Evolutionary conservation across 2,329 filamentous ascomycete species (phyloP).

Genomic region (Aspergillus sp.): DNA sequence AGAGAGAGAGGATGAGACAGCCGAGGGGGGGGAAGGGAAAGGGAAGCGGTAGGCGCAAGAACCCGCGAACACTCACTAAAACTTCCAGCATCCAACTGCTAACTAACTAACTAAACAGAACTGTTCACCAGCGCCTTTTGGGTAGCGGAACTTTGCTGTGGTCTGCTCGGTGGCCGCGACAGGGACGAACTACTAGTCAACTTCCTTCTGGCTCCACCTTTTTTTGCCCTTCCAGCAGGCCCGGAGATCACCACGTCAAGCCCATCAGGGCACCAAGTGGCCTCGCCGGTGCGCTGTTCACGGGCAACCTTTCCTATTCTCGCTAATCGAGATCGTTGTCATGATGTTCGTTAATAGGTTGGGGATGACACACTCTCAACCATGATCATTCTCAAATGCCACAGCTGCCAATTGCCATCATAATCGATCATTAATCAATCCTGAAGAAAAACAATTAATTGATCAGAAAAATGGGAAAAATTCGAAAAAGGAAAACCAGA

Average conservation of each 20-base stretch:
- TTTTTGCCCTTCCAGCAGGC: neutral
- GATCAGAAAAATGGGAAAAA: neutral
- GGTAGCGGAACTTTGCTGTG: no score
- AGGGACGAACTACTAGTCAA: neutral
- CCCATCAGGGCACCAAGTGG: neutral
- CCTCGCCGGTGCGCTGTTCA: neutral
- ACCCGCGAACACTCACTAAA: neutral
- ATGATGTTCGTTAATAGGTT: no score
- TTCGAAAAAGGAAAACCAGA: neutral
- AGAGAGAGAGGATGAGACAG: conserved; percentile 17
- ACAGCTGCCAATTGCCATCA: neutral
- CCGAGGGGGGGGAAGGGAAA: neutral
- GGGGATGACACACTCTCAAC: neutral
- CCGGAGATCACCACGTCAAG: conserved; percentile 3
- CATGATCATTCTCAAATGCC: neutral
- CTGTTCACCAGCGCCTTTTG: no score
- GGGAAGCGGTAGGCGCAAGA: conserved; percentile 12
- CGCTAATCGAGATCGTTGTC: neutral
- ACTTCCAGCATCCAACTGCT: no score
- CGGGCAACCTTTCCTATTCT: neutral
- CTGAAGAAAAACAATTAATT: neutral
- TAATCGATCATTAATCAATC: neutral
- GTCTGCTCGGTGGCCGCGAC: neutral
- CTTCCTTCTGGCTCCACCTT: neutral
- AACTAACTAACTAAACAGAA: no score